Conservation (phyloP, 306 rosid species). For the Senna siamea region DNA sequence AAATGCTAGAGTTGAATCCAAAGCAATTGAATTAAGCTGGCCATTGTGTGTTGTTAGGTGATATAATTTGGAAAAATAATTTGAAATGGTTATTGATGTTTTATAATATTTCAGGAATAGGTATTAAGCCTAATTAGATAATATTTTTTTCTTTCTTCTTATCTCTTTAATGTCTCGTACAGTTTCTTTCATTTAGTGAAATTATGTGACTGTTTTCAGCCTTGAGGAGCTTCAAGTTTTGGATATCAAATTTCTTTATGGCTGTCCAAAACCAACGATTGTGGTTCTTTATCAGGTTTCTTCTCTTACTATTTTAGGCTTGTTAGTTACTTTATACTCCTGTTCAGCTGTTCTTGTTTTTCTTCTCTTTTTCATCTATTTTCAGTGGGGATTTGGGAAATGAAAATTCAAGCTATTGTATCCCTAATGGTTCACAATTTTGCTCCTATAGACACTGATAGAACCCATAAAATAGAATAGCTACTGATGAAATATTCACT, state of each 20-base stretch:
- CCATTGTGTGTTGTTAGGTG: background rate
- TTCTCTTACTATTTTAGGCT: constrained; percentile 15
- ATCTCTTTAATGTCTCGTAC: constrained; percentile 1
- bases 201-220: constrained; percentile 60
- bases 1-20: background rate
- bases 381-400: background rate
- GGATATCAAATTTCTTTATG: constrained; percentile 94
- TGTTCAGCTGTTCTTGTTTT: background rate
- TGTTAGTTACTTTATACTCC: constrained; percentile 2
- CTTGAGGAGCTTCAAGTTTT: constrained; percentile 99
- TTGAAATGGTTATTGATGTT: background rate
- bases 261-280: constrained; percentile 94
- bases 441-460: background rate
- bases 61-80: background rate
- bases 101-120: background rate
- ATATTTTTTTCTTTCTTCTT: too few relatives aligned
- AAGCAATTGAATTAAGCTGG: background rate
- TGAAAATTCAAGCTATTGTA: background rate
- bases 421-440: background rate
- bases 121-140: background rate
- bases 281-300: constrained; percentile 97
- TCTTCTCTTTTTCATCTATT: background rate
- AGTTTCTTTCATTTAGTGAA: constrained; percentile 10
- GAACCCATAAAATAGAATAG: too few relatives aligned
- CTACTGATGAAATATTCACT: too few relatives aligned